Conservation (phyloP, 768 basidiomycete species). For the Strobilomyces confusus region DNA sequence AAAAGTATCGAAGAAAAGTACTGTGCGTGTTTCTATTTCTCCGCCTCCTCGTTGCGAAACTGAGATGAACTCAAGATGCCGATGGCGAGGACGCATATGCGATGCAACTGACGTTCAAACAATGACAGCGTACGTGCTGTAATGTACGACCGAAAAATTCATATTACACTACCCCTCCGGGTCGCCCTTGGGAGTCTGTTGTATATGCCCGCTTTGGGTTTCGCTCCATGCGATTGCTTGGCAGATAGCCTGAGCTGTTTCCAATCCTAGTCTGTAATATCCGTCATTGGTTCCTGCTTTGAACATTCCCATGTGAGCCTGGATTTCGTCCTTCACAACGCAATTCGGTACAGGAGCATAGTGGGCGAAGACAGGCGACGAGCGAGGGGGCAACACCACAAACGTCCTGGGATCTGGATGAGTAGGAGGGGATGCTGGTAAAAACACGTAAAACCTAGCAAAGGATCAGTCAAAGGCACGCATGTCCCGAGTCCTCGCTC, state of each 20-base stretch:
- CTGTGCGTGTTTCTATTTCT: conserved; percentile 53
- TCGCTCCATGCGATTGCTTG: conserved; percentile 41
- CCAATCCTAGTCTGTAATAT: conserved; percentile 81
- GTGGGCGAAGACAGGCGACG: conserved; percentile 43
- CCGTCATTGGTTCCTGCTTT: conserved; percentile 77
- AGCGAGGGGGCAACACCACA: conserved; percentile 60
- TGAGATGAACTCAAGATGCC: conserved; percentile 55
- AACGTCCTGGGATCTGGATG: conserved; percentile 66
- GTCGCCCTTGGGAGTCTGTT: not conserved
- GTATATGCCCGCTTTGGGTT: not conserved
- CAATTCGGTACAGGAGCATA: conserved; percentile 67
- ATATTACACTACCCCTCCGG: not conserved
- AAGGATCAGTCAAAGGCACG: not conserved
- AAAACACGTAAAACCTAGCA: conserved; percentile 70
- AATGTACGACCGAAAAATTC: not conserved
- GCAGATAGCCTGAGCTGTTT: conserved; percentile 56
- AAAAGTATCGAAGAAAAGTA: conserved; percentile 85
- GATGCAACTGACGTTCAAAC: conserved; percentile 68
- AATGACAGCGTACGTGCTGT: conserved; percentile 8
- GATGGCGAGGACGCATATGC: conserved; percentile 95
- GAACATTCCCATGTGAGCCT: conserved; percentile 91
- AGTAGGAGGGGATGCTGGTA: conserved; percentile 66
- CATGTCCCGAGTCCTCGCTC: conserved; percentile 27
- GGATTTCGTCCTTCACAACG: conserved; percentile 68
- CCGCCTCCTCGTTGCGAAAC: not conserved